Evolutionary conservation across 2,329 filamentous ascomycete species (phyloP), one percentile per base, ranked within the genome.

Genomic region (Exophiala aquamarina): DNA sequence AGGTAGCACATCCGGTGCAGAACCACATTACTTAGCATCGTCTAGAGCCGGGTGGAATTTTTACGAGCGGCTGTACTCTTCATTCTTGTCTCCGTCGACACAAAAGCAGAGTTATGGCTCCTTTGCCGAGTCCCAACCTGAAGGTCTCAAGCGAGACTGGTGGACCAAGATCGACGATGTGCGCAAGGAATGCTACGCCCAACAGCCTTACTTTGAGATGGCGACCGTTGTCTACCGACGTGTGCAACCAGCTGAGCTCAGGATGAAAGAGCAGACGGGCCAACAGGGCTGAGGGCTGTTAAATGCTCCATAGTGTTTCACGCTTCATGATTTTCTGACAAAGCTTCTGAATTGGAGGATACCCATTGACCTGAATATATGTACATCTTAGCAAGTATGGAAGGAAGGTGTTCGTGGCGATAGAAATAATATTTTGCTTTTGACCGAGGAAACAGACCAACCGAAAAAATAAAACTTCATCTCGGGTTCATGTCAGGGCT

Each of bases 181-280:
- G 3, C 20, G 37, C 9, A 9, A 26, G 14, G 37, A 40, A 26
- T 40, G 37, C 18, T 14, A 40, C 10, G 9, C 13, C 13, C 19
- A 14, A 15, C 19, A 26, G 37, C 37, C 37, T n/a, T 40, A 17
- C 15, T 40, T 40, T 19, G 37, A 40, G 23, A 40, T 40, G 17
- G 17, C 20, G 14, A 40, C 37, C 14, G 19, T 40, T 40, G 37
- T 26, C 10, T 40, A 40, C 15, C 37, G 37, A 4, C 37, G 37
- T 26, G 37, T 26, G 23, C 23, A 6, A 11, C 6, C 23, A 26
- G 23, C 23, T 26, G 23, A 26, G 23, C 11, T 26, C 6, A 11
- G 11, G 23, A 6, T 26, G 23, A 11, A 26, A 6, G 23, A 26
- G 6, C 23, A 26, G 23, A 26, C 6, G 11, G 23, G 6, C 11